Evolutionary conservation across 495 filamentous ascomycete species (phyloP), one percentile per base, ranked within the genome.

Genomic region (Daldinia decipiens): DNA sequence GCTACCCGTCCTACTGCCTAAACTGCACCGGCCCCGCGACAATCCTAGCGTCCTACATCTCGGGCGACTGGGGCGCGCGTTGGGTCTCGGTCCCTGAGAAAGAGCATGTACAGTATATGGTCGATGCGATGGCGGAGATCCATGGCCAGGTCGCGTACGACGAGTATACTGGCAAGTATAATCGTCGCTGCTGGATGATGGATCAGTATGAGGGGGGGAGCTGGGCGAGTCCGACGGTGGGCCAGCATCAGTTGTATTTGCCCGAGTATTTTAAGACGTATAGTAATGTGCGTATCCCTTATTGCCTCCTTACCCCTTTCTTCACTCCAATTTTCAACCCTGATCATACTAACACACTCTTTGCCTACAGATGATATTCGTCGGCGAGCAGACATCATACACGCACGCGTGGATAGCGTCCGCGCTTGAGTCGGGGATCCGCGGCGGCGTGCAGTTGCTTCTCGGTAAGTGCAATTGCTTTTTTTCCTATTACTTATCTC

Each of bases 401-500:
- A 91, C 90, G n/a, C 89, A 91, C 73, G 89, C 89, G 4, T 92
- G 90, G 90, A 91, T 92, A 52, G 87, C 88, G 26, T 86, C 85
- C 3, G 89, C 89, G 5, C 76, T 92, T 29, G 89, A 92, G 74
- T 88, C 86, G 19, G 90, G 87, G 0, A 87, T 91, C 21, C 79
- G 90, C 0, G 90, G 89, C 0, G 86, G 86, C 6, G 85, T 88
- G 15, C 90, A 92, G 73, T 66, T 91, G 59, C 75, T 91, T 65
- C 81, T 92, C 1, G 88, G 77, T 74, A 21, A 62, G 55, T 59
- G 0, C 24, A 21, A 12, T 34, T 36, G 1, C 29, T 54, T 26
- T 3, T 51, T 21, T 4, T 34, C 34, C 13, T 36, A 38, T 27
- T 34, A 1, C 31, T 62, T 27, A 40, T 39, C 21, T 21, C 11